A percentile compares a stretch with the other conserved stretches of the same genome.
Evolutionary conservation across 495 filamentous ascomycete species (phyloP).

Genomic region (Hypoxylon cercidicola): DNA sequence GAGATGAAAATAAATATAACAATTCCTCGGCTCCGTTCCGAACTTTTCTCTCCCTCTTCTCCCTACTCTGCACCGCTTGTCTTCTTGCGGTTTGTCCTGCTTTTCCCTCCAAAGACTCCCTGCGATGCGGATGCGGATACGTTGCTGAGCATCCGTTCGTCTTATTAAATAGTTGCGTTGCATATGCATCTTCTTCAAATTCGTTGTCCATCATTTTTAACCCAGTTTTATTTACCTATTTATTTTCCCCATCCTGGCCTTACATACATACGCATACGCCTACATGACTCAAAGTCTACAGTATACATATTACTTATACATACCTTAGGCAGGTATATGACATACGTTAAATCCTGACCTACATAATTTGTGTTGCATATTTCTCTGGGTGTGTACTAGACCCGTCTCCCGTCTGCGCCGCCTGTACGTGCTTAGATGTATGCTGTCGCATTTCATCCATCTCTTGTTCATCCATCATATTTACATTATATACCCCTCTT

Average conservation of each 20-base stretch:
- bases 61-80: constrained; percentile 2
- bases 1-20: constrained; percentile 9
- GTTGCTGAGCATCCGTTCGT: neutral
- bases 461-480: constrained; percentile 25
- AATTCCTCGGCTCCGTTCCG: constrained; percentile 17
- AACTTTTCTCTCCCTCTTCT: constrained; percentile 5
- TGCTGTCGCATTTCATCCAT: constrained; percentile 40
- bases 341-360: neutral
- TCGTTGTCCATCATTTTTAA: constrained; percentile 24
- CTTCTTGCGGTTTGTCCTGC: neutral
- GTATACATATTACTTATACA: too few species aligned
- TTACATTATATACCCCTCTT: constrained; percentile 45
- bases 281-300: neutral
- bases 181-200: constrained; percentile 25
- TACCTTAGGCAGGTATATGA: too few species aligned
- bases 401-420: constrained; percentile 19
- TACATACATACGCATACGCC: neutral
- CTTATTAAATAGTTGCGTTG: constrained; percentile 26
- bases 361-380: constrained; percentile 24
- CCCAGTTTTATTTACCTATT: constrained; percentile 31
- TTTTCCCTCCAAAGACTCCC: neutral
- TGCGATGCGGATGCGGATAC: neutral
- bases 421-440: constrained; percentile 23
- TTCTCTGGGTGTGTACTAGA: constrained; percentile 27
- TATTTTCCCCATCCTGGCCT: constrained; percentile 4